Conservation (phyloP, 2,329 filamentous ascomycete species). For the Penicillium janthinellum region DNA sequence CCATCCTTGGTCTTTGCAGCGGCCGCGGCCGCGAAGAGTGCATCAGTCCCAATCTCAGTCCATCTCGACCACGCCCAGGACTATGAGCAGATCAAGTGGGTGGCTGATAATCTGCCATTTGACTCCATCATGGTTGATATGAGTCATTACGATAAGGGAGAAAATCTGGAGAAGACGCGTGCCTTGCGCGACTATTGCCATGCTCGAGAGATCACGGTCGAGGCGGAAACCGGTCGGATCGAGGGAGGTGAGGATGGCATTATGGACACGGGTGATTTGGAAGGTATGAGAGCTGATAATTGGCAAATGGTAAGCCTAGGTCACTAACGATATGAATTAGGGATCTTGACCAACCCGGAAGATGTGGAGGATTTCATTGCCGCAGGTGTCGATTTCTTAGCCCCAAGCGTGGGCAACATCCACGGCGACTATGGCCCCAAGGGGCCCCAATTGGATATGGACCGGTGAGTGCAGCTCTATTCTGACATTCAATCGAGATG, state of each 20-base stretch:
- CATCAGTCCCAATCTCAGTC: slow-evolving; percentile 59
- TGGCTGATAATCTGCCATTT: slow-evolving; percentile 60
- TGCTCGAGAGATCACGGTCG: slow-evolving; percentile 63
- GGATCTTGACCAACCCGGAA: slow-evolving; percentile 63
- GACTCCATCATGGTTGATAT: slow-evolving; percentile 75
- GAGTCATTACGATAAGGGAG: slow-evolving; percentile 67
- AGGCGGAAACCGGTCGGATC: slow-evolving; percentile 69
- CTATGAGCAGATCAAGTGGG: slow-evolving; percentile 58
- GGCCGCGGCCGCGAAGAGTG: slow-evolving; percentile 54
- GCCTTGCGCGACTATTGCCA: slow-evolving; percentile 64
- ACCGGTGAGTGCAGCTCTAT: neutral
- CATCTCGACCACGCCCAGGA: slow-evolving; percentile 66
- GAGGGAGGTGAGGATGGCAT: slow-evolving; percentile 73
- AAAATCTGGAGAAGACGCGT: slow-evolving; percentile 64
- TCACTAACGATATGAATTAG: neutral
- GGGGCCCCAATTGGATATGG: slow-evolving; percentile 12
- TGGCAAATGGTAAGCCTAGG: neutral
- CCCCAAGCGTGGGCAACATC: slow-evolving; percentile 72
- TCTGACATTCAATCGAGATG: too few species aligned
- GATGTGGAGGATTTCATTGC: slow-evolving; percentile 68
- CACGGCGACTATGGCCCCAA: slow-evolving; percentile 63
- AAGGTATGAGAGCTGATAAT: slow-evolving; percentile 38
- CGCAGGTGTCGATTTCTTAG: slow-evolving; percentile 69
- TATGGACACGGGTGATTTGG: slow-evolving; percentile 62
- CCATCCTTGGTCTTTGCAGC: slow-evolving; percentile 55